Evolutionary conservation across 2,329 filamentous ascomycete genomes (phyloP).

Genomic region (Lachnellula willkommii): DNA sequence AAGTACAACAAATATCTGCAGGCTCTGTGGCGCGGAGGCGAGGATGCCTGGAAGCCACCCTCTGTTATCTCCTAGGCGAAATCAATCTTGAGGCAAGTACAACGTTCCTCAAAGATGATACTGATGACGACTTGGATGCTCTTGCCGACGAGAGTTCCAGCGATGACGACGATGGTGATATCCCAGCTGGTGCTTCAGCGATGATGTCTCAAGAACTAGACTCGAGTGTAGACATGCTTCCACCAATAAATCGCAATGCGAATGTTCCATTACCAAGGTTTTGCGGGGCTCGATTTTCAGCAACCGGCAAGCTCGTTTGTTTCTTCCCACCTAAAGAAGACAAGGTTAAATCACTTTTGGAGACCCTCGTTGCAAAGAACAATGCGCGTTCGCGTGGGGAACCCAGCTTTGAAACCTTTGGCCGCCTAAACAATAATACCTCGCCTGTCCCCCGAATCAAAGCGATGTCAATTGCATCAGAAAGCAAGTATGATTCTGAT

Average conservation of each 20-base stretch:
- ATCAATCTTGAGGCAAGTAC: conserved; percentile 56
- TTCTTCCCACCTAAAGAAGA: conserved; percentile 65
- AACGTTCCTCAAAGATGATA: conserved; percentile 55
- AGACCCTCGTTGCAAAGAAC: conserved; percentile 42
- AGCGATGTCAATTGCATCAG: conserved; percentile 28
- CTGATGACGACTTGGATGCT: conserved; percentile 53
- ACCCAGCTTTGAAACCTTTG: conserved; percentile 59
- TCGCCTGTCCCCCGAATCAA: conserved; percentile 42
- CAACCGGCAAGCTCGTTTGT: conserved; percentile 58
- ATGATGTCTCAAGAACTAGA: conserved; percentile 59
- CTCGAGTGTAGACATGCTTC: conserved; percentile 47
- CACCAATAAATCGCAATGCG: conserved; percentile 44
- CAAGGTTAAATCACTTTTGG: conserved; percentile 46
- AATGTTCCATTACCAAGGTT: conserved; percentile 52
- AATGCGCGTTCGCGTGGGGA: conserved; percentile 42
- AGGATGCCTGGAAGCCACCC: conserved; percentile 57
- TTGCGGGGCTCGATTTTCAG: conserved; percentile 57
- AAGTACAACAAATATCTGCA: conserved; percentile 51
- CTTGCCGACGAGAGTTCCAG: conserved; percentile 75
- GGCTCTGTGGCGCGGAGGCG: conserved; percentile 53
- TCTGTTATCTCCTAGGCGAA: conserved; percentile 60
- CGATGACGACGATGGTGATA: conserved; percentile 63
- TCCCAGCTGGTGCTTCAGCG: conserved; percentile 35
- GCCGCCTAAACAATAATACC: conserved; percentile 46
- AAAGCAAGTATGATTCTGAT: conserved; percentile 36